These are phyloP conservation scores for Musa schizocarpa DNA, from an alignment of 176 grass and related monocot genomes.

Conservation along the genomic window DNA sequence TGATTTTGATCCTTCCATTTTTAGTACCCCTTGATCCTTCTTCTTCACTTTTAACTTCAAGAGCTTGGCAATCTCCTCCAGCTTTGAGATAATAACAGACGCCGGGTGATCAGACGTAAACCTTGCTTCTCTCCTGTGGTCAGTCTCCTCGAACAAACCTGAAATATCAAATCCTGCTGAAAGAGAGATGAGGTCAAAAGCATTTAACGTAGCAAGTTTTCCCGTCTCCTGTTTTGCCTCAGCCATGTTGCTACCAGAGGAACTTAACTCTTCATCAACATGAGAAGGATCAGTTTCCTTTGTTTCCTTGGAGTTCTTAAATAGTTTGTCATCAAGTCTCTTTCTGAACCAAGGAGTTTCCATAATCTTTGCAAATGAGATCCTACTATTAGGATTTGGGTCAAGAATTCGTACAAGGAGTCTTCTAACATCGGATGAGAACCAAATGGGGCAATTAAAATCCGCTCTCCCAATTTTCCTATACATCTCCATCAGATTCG, in stretches of 20 bases:
- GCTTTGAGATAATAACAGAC: slow-evolving; percentile 35
- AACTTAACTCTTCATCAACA: too few relatives aligned
- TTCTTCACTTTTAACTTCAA: slow-evolving; percentile 58
- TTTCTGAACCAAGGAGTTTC: background rate
- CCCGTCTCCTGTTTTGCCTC: background rate
- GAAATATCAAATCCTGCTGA: slow-evolving; percentile 22
- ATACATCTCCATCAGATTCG: slow-evolving; percentile 6
- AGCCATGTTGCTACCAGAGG: too few relatives aligned
- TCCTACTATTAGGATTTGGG: background rate
- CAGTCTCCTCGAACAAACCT: slow-evolving; percentile 49
- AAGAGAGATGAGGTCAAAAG: background rate
- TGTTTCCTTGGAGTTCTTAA: background rate
- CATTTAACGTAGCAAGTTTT: background rate
- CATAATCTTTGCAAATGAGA: background rate
- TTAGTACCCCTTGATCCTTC: slow-evolving; percentile 60
- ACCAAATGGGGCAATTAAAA: background rate
- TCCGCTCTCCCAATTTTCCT: background rate
- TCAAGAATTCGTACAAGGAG: background rate
- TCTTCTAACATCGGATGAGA: background rate
- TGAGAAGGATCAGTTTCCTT: background rate
- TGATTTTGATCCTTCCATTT: slow-evolving; percentile 43
- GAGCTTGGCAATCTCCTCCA: slow-evolving; percentile 54
- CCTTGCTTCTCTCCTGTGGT: slow-evolving; percentile 33
- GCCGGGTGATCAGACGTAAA: slow-evolving; percentile 54
- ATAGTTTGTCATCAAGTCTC: background rate